A percentile compares a stretch with the other conserved stretches of the same genome.
phyloP scores from a whole-genome alignment of 2,329 filamentous ascomycete species.

The Venturia asperata region DNA sequence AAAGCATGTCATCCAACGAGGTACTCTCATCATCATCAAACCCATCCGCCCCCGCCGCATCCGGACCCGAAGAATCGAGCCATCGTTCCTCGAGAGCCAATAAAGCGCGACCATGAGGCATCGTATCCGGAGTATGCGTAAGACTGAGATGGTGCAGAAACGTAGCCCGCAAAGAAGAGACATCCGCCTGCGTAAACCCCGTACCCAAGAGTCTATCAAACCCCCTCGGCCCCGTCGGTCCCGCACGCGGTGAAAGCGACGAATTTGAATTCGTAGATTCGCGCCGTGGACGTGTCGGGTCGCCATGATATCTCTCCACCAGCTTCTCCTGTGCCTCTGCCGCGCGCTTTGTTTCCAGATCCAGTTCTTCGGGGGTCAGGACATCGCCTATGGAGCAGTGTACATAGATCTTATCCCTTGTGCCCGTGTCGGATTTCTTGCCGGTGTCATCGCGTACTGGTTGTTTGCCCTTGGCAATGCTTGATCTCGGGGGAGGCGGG shows the following conservation, averaged over 20 bases:
- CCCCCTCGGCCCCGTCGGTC: conserved; percentile 52
- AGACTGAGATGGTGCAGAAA: conserved; percentile 79
- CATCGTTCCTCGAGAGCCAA: conserved; percentile 79
- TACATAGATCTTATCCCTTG: conserved; percentile 62
- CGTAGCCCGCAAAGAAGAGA: conserved; percentile 77
- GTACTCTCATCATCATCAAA: conserved; percentile 43
- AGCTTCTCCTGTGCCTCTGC: conserved; percentile 35
- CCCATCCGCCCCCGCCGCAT: conserved; percentile 33
- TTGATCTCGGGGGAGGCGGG: conserved; percentile 45
- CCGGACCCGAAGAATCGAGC: conserved; percentile 61
- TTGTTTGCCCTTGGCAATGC: conserved; percentile 50
- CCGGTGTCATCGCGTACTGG: conserved; percentile 2
- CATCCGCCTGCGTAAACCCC: conserved; percentile 76
- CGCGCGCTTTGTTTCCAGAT: conserved; percentile 51
- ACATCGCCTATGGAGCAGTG: conserved; percentile 86
- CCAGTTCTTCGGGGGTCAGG: conserved; percentile 62
- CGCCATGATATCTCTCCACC: conserved; percentile 21
- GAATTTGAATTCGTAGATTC: conserved; percentile 9
- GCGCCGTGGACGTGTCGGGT: neutral
- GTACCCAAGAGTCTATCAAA: conserved; percentile 80
- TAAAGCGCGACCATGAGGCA: conserved; percentile 72
- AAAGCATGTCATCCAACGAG: conserved; percentile 76
- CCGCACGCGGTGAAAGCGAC: conserved; percentile 32
- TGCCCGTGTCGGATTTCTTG: neutral
- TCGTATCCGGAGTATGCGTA: conserved; percentile 78